These are phyloP conservation scores for Corymbia maculata DNA, from an alignment of 345 rosid species.

Conservation along the genomic window DNA sequence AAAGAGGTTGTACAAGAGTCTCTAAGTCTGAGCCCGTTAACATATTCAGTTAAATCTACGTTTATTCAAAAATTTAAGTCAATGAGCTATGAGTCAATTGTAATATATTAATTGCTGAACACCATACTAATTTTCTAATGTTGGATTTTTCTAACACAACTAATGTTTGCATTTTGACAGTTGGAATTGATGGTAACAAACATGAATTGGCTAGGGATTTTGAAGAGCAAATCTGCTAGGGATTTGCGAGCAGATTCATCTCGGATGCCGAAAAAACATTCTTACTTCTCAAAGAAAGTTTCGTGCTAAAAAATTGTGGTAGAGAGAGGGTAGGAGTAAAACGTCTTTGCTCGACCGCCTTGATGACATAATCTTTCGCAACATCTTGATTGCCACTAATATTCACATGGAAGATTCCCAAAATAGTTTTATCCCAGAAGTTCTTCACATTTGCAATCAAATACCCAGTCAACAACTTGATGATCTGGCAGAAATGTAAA, in stretches of 20 bases:
- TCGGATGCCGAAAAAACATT: neutral
- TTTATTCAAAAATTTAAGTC: accelerated
- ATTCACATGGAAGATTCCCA: neutral
- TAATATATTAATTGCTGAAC: too few species aligned
- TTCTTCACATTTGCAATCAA: neutral
- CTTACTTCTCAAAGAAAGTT: neutral
- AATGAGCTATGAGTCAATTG: too few species aligned
- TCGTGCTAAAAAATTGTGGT: neutral
- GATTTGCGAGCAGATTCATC: neutral
- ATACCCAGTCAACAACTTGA: neutral
- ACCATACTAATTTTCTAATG: too few species aligned
- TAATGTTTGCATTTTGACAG: too few species aligned
- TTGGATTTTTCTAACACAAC: too few species aligned
- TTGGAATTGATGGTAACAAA: neutral
- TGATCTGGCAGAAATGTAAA: neutral
- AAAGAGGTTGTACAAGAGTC: accelerated
- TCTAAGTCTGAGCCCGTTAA: too few species aligned
- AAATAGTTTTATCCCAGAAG: neutral
- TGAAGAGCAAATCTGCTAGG: neutral
- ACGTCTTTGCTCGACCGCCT: accelerated
- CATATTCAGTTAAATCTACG: too few species aligned
- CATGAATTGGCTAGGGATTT: neutral
- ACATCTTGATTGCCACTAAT: neutral
- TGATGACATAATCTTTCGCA: neutral
- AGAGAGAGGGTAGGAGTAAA: neutral